Conservation (phyloP, 768 basidiomycete species). For the Lepiota brunneoincarnata region DNA sequence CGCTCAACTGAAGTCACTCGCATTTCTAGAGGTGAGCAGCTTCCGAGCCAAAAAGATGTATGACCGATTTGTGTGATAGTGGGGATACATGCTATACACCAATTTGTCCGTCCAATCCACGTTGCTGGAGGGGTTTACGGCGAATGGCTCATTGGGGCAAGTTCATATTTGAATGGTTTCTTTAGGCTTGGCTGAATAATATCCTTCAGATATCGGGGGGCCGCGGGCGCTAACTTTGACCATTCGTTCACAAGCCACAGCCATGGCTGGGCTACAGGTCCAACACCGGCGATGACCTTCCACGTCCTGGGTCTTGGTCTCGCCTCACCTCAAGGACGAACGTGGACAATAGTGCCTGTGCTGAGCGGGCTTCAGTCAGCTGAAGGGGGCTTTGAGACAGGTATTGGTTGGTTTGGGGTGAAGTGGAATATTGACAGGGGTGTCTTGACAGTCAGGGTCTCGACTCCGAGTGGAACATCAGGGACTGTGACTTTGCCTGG, state of each 20-base stretch:
- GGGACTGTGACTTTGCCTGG: conserved; percentile 9
- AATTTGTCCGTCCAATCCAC: conserved; percentile 54
- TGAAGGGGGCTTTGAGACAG: conserved; percentile 52
- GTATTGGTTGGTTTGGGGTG: conserved; percentile 49
- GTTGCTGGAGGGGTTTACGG: conserved; percentile 55
- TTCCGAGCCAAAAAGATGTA: too few species aligned
- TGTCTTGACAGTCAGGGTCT: background rate
- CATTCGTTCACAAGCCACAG: conserved; percentile 54
- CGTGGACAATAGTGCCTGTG: conserved; percentile 46
- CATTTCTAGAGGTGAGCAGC: background rate
- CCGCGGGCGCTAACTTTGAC: conserved; percentile 54
- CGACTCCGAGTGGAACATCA: conserved; percentile 5
- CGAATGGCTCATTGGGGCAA: conserved; percentile 52
- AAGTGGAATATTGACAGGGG: conserved; percentile 31
- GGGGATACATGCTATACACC: conserved; percentile 62
- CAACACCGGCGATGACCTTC: conserved; percentile 54
- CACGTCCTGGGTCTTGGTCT: conserved; percentile 54
- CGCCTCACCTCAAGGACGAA: conserved; percentile 42
- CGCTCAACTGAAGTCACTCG: background rate
- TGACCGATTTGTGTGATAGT: conserved; percentile 17
- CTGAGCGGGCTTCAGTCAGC: conserved; percentile 35
- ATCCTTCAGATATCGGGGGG: conserved; percentile 40
- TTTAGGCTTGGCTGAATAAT: background rate
- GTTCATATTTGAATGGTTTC: conserved; percentile 7
- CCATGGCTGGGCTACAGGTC: conserved; percentile 59